Evolutionary conservation across 805 yeast species (phyloP).

Genomic region (Starmerella bacillaris): DNA sequence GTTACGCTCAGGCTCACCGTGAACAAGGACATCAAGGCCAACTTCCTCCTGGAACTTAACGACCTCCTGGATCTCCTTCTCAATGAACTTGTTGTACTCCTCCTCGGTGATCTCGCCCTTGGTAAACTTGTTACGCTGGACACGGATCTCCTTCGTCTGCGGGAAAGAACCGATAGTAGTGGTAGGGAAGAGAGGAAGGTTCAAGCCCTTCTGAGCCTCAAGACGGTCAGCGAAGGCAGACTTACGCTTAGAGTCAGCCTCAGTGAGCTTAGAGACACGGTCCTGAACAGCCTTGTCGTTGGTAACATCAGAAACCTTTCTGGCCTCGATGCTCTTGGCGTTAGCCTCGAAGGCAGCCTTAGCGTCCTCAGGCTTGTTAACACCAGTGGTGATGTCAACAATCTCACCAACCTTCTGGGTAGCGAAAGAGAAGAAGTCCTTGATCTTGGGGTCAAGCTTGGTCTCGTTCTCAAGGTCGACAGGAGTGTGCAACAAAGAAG

Average conservation of each 20-base stretch:
- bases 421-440: constrained; percentile 97
- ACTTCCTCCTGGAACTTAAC: constrained; percentile 98
- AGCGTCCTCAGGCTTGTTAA: constrained; percentile 51
- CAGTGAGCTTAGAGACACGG: constrained; percentile 58
- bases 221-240: constrained; percentile 75
- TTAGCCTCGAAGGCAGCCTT: constrained; percentile 64
- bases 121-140: constrained; percentile 93
- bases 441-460: constrained; percentile 77
- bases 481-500: constrained; percentile 95
- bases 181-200: constrained; percentile 98
- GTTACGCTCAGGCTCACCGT: constrained; percentile 99
- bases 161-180: constrained; percentile 99
- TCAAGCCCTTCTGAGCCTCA: constrained; percentile 71
- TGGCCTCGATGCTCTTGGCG: constrained; percentile 67
- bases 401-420: constrained; percentile 90
- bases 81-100: constrained; percentile 90
- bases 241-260: constrained; percentile 59
- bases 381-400: constrained; percentile 75
- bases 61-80: constrained; percentile 87
- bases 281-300: constrained; percentile 79
- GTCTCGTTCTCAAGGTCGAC: constrained; percentile 86
- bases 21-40: constrained; percentile 94
- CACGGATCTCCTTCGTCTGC: constrained; percentile 97
- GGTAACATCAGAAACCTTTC: constrained; percentile 74
- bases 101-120: constrained; percentile 92